These are phyloP conservation scores for Neodidymelliopsis sp. DNA, from an alignment of 2,329 filamentous ascomycete species.

Conservation along the genomic window DNA sequence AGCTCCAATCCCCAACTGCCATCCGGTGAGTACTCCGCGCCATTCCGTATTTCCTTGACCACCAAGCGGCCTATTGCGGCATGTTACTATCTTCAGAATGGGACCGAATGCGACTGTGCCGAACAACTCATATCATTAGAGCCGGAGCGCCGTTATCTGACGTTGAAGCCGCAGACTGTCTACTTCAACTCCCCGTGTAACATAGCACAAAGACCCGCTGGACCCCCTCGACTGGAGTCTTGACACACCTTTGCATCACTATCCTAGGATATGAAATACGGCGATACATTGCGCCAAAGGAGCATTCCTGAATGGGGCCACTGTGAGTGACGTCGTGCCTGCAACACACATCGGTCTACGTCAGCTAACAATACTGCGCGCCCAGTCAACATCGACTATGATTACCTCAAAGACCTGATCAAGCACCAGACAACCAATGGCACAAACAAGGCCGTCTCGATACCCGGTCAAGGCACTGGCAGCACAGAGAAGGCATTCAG, in stretches of 20 bases:
- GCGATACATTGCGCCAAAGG: conserved; percentile 74
- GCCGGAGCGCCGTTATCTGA: conserved; percentile 16
- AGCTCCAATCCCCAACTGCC: conserved; percentile 5
- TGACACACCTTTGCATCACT: conserved; percentile 11
- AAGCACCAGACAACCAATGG: conserved; percentile 78
- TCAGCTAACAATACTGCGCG: conserved; percentile 22
- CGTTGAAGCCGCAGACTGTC: conserved; percentile 7
- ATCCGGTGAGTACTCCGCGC: conserved; percentile 17
- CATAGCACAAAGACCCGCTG: conserved; percentile 18
- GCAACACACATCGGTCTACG: background rate
- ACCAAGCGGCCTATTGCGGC: conserved; percentile 9
- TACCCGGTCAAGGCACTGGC: conserved; percentile 69
- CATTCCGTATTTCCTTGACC: conserved; percentile 9
- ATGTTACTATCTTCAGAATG: conserved; percentile 2
- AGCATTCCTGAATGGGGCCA: conserved; percentile 85
- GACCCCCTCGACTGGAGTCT: conserved; percentile 15
- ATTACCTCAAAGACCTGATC: conserved; percentile 84
- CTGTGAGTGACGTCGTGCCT: conserved; percentile 57
- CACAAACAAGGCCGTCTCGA: conserved; percentile 73
- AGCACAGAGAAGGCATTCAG: conserved; percentile 71
- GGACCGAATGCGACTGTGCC: conserved; percentile 11
- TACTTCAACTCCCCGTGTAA: conserved; percentile 17
- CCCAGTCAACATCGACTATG: conserved; percentile 86
- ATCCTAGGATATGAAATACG: conserved; percentile 72
- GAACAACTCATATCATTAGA: conserved; percentile 10